Conservation (phyloP, 805 yeast genomes). For the Yamadazyma kitorensis region DNA sequence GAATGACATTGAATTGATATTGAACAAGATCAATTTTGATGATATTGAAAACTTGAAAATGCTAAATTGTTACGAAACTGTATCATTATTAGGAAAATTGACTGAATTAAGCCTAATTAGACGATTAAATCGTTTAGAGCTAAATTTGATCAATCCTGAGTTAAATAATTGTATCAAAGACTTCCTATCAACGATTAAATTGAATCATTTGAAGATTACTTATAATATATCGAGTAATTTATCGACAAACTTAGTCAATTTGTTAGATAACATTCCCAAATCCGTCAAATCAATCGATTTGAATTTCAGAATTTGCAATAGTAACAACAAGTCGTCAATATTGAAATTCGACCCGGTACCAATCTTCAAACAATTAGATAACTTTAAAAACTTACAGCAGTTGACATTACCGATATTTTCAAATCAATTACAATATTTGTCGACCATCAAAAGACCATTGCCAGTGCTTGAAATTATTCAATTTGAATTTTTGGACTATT, state of each 20-base stretch:
- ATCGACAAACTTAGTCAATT: conserved; percentile 2
- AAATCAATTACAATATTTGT: conserved; percentile 2
- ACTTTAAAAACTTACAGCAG: conserved; percentile 7
- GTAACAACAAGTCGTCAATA: conserved; percentile 7
- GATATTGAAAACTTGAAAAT: conserved; percentile 7
- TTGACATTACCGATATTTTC: conserved; percentile 11
- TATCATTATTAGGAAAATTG: too few species aligned
- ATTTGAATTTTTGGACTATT: conserved; percentile 11
- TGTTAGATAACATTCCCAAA: conserved; percentile 1
- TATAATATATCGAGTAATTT: conserved; percentile 9
- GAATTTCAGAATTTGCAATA: conserved; percentile 5
- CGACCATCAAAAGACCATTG: conserved; percentile 2
- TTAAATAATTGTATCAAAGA: conserved; percentile 7
- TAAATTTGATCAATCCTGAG: conserved; percentile 10
- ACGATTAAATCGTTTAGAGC: conserved; percentile 7
- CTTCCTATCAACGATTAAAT: background rate
- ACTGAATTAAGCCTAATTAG: conserved; percentile 3
- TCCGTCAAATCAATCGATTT: conserved; percentile 6
- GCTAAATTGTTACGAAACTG: conserved; percentile 11
- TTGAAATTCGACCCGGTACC: conserved; percentile 4
- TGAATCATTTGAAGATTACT: conserved; percentile 6
- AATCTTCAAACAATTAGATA: conserved; percentile 1
- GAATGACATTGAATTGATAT: conserved; percentile 6
- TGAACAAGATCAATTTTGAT: conserved; percentile 7
- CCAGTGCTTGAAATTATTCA: conserved; percentile 7